A percentile compares a stretch with the other conserved stretches of the same genome.
Evolutionary conservation across 106 monocot species (phyloP).

Genomic region (Acanthochlamys bracteata): DNA sequence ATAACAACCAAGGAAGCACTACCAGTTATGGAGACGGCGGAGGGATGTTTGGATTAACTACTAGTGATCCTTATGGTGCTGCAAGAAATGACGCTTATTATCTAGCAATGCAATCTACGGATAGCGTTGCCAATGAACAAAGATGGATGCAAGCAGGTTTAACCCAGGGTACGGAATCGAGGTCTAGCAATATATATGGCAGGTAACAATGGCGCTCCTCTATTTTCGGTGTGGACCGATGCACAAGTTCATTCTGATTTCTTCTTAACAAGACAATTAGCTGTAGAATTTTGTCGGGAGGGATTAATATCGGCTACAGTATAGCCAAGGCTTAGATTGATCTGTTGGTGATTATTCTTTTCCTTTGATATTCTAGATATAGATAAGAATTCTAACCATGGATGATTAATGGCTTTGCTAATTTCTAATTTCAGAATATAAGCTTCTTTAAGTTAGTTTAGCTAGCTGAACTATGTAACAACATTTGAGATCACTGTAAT

Average conservation of each 20-base stretch:
- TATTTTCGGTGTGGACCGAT: slow-evolving; percentile 50
- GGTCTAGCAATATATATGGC: slow-evolving; percentile 14
- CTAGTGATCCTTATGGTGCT: slow-evolving; percentile 25
- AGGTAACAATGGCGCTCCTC: slow-evolving; percentile 29
- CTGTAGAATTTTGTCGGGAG: background rate
- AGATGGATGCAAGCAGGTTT: slow-evolving; percentile 24
- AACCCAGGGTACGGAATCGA: slow-evolving; percentile 3
- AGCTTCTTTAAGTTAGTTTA: no score
- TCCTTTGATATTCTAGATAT: no score
- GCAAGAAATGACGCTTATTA: slow-evolving; percentile 36
- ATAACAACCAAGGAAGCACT: slow-evolving; percentile 17
- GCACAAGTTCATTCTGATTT: slow-evolving; percentile 6
- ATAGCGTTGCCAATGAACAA: slow-evolving; percentile 20
- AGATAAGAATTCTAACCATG: no score
- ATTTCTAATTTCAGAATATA: no score
- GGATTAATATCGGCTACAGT: background rate
- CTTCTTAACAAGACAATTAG: background rate
- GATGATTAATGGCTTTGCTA: no score
- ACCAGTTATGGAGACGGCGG: slow-evolving; percentile 15
- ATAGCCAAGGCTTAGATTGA: background rate
- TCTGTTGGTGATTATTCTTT: no score
- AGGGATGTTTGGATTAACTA: slow-evolving; percentile 20
- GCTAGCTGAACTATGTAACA: no score
- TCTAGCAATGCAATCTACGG: slow-evolving; percentile 22
- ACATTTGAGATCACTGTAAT: no score